phyloP scores from a whole-genome alignment of 331 rosid species.

The Malus hybrid region DNA sequence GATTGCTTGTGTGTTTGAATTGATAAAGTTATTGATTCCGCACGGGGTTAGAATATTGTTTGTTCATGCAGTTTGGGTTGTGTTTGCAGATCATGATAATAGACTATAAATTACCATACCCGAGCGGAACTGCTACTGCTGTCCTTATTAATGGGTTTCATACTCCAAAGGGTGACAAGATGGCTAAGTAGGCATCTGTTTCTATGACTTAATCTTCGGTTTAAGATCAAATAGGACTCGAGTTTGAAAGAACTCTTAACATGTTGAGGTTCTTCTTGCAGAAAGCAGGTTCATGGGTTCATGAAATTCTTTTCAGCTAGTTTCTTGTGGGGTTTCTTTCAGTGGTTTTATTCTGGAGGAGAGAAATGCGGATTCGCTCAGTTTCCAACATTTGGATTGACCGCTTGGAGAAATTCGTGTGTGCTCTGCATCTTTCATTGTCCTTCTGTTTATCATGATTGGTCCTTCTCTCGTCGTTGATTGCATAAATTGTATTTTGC shows the following conservation, averaged over 20 bases:
- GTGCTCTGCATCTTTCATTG: slow-evolving; percentile 21
- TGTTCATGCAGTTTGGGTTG: slow-evolving; percentile 11
- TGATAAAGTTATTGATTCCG: neutral
- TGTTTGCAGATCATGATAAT: slow-evolving; percentile 80
- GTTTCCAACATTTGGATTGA: slow-evolving; percentile 92
- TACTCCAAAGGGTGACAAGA: slow-evolving; percentile 76
- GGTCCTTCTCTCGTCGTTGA: slow-evolving; percentile 13
- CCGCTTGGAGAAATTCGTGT: slow-evolving; percentile 80
- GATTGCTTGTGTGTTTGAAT: neutral
- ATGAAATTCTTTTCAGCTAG: slow-evolving; percentile 64
- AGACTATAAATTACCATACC: slow-evolving; percentile 81
- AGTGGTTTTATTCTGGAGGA: slow-evolving; percentile 92
- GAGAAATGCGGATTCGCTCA: slow-evolving; percentile 77
- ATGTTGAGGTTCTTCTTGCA: slow-evolving; percentile 24
- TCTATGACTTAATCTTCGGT: neutral
- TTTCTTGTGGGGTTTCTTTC: slow-evolving; percentile 87
- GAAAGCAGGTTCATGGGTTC: slow-evolving; percentile 86
- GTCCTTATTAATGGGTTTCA: slow-evolving; percentile 96
- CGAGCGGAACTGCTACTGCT: slow-evolving; percentile 99
- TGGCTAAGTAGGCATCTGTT: slow-evolving; percentile 63
- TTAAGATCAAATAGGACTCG: slow-evolving; percentile 5
- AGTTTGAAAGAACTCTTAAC: slow-evolving; percentile 19
- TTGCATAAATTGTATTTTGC: slow-evolving; percentile 26
- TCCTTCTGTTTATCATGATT: neutral
- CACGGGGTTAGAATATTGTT: neutral